These are phyloP conservation scores for Mycena kentingensis DNA, from an alignment of 768 basidiomycete genomes.

Conservation along the genomic window DNA sequence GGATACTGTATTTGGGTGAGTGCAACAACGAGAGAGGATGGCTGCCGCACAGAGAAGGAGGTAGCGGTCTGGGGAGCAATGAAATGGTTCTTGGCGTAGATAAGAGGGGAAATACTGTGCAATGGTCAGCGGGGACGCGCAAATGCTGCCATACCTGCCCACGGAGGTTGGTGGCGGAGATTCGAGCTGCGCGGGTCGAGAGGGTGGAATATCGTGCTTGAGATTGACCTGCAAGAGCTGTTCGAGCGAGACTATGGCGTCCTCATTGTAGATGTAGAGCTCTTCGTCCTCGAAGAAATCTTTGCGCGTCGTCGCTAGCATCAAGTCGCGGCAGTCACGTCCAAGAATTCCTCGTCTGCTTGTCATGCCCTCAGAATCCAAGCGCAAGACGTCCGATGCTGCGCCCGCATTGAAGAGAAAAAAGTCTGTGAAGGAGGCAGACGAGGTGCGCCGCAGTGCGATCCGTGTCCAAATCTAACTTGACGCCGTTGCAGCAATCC, in stretches of 20 bases:
- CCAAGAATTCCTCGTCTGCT: slow-evolving; percentile 1
- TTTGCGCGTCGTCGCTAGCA: neutral
- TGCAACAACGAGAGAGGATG: neutral
- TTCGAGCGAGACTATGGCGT: neutral
- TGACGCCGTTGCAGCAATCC: slow-evolving; percentile 1
- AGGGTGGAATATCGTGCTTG: too few species aligned
- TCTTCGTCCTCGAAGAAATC: neutral
- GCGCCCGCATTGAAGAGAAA: slow-evolving; percentile 29
- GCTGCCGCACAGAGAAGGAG: slow-evolving; percentile 38
- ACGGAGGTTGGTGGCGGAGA: too few species aligned
- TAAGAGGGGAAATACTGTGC: neutral
- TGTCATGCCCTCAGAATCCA: slow-evolving; percentile 24
- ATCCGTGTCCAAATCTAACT: neutral
- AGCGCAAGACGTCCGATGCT: slow-evolving; percentile 26
- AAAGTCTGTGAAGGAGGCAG: slow-evolving; percentile 27
- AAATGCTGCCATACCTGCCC: neutral
- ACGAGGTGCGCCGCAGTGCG: neutral
- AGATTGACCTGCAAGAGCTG: too few species aligned
- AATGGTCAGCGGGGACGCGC: neutral
- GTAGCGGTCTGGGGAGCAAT: slow-evolving; percentile 35
- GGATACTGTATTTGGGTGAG: slow-evolving; percentile 35
- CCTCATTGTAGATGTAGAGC: neutral
- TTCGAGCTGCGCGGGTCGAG: too few species aligned
- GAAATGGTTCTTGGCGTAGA: slow-evolving; percentile 26
- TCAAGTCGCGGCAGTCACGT: neutral